Evolutionary conservation across 192 early-diverging fungal genomes (phyloP).

Genomic region (Gorgonomyces haynaldii): DNA sequence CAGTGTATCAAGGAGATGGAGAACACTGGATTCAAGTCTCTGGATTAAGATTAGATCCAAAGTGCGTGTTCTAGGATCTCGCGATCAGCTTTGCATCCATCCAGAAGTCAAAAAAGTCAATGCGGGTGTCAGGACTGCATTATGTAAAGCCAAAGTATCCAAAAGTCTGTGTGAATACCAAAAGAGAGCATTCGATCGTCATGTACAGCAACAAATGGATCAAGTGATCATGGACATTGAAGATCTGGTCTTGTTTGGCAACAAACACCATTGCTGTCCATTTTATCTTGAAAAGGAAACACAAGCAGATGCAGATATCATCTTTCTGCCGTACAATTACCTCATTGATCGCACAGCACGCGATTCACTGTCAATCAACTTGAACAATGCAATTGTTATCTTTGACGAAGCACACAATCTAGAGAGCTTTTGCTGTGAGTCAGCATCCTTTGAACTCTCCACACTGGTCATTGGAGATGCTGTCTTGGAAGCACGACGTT

Average conservation of each 20-base stretch:
- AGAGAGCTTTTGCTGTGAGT: constrained; percentile 28
- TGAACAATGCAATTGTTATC: constrained; percentile 43
- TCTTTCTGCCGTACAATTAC: constrained; percentile 58
- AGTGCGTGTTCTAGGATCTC: constrained; percentile 41
- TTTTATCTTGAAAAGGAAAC: constrained; percentile 38
- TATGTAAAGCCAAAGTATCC: neutral
- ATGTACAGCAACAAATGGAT: constrained; percentile 11
- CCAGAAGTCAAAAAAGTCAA: constrained; percentile 12
- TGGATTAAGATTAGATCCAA: neutral
- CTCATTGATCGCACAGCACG: constrained; percentile 41
- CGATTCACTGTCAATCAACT: constrained; percentile 39
- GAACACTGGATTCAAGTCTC: constrained; percentile 31
- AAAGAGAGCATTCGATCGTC: constrained; percentile 21
- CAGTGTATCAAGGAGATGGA: constrained; percentile 40
- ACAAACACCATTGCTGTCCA: constrained; percentile 28
- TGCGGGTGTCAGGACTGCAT: constrained; percentile 17
- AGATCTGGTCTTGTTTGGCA: constrained; percentile 33
- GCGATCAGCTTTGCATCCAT: constrained; percentile 53
- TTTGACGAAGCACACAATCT: constrained; percentile 41
- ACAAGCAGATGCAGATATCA: constrained; percentile 34
- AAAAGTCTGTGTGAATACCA: constrained; percentile 1
- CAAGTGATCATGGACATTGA: constrained; percentile 41
- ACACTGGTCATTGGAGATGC: constrained; percentile 8
- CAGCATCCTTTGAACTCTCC: constrained; percentile 33
- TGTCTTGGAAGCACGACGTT: constrained; percentile 15